These are phyloP conservation scores for Auriculariales sp. DNA, from an alignment of 768 basidiomycete genomes.

Conservation along the genomic window DNA sequence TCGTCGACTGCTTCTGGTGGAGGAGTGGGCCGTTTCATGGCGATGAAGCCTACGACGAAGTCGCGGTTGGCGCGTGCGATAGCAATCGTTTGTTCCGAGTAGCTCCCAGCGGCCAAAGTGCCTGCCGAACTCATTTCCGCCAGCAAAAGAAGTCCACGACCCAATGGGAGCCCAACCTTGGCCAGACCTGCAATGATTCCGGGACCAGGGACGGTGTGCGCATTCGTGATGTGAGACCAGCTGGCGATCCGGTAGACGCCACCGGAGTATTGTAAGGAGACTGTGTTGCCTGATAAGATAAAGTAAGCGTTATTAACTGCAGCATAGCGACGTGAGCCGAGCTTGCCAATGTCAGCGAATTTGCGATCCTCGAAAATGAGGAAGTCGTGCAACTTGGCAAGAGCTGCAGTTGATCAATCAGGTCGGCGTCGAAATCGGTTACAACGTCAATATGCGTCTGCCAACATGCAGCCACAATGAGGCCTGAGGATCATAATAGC, in stretches of 20 bases:
- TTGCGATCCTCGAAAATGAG: conserved; percentile 97
- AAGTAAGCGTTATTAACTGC: conserved; percentile 3
- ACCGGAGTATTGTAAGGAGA: conserved; percentile 83
- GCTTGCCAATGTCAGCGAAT: conserved; percentile 92
- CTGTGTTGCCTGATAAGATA: conserved; percentile 91
- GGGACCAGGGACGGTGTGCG: conserved; percentile 91
- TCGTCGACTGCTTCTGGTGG: conserved; percentile 23
- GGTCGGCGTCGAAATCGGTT: conserved; percentile 67
- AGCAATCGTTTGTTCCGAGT: conserved; percentile 70
- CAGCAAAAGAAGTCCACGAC: conserved; percentile 77
- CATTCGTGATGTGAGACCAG: conserved; percentile 97
- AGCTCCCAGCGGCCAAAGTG: conserved; percentile 65
- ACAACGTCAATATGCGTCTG: conserved; percentile 97
- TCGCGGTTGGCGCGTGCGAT: conserved; percentile 73
- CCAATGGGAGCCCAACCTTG: conserved; percentile 70
- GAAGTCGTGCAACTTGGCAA: conserved; percentile 78
- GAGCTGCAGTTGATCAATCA: conserved; percentile 53
- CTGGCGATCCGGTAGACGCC: conserved; percentile 87
- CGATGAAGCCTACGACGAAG: conserved; percentile 96
- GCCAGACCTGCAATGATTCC: conserved; percentile 84
- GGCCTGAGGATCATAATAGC: conserved; percentile 5
- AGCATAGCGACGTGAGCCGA: not conserved
- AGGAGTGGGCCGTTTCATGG: conserved; percentile 41
- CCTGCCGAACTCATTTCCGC: conserved; percentile 95
- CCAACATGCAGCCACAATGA: conserved; percentile 14